A percentile compares a stretch with the other conserved stretches of the same genome.
These are phyloP conservation scores for Aspergillus sparsus DNA, from an alignment of 495 filamentous ascomycete species.

Conservation along the genomic window DNA sequence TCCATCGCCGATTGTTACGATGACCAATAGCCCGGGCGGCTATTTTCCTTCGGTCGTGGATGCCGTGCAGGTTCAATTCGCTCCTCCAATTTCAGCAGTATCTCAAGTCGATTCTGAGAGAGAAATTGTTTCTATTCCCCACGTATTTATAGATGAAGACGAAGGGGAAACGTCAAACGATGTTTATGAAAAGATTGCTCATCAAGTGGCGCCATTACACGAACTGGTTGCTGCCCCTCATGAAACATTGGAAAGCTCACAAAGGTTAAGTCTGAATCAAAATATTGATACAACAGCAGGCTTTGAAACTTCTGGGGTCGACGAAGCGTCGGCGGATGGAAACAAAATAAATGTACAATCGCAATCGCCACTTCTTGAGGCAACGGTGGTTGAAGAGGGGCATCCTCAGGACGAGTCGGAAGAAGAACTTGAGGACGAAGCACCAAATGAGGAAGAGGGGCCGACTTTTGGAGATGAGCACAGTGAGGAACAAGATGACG, in stretches of 20 bases:
- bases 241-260: too few species aligned
- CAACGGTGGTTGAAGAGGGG: neutral
- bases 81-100: constrained; percentile 20
- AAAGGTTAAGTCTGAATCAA: too few species aligned
- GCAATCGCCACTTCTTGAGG: neutral
- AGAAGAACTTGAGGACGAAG: constrained; percentile 2
- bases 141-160: neutral
- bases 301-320: too few species aligned
- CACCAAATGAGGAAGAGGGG: neutral
- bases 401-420: neutral
- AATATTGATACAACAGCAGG: too few species aligned
- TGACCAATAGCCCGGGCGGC: constrained; percentile 25
- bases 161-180: neutral
- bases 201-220: too few species aligned
- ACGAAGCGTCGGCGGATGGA: too few species aligned
- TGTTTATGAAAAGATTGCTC: neutral
- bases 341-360: too few species aligned
- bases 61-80: constrained; percentile 15
- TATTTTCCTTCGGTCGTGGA: constrained; percentile 35
- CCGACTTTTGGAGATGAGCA: neutral
- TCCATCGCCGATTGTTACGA: constrained; percentile 47
- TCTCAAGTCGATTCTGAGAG: constrained; percentile 2
- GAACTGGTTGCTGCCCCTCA: too few species aligned
- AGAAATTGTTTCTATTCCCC: neutral
- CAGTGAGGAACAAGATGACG: constrained; percentile 3